Base-by-base conservation (phyloP, 805 yeast species). In the Kuraishia hungarica region DNA sequence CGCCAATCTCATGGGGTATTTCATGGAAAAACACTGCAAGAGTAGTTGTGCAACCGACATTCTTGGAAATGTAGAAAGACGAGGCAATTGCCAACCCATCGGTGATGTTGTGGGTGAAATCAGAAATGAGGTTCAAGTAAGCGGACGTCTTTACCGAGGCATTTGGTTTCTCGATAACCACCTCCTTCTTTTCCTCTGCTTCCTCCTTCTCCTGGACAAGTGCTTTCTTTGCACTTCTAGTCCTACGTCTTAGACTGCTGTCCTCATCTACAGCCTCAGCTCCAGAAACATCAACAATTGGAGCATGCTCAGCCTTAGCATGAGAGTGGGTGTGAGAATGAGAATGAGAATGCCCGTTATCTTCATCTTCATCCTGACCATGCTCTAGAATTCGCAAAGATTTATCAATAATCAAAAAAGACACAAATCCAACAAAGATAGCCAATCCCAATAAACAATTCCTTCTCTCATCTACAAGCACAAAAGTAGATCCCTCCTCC, bases 1-100 rank as follows among this genome's bases (percentile, higher is more conserved):
- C 94, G 51, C 93, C 92, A 58, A 87, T 79, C 64, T 86, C 90
- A 65, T 87, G 94, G 5, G 94, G 94, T 52, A 87, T 79, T 65
- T 87, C 94, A 65, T 87, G 94, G 67, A 84, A 78, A 58, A 86
- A 77, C 28, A 87, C 84, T 1, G 92, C 89, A 43, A 86, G 68
- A 22, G 87, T 80, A 0, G 92, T 85, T 1, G 86, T 77, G 23
- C 86, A 80, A 0, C 94, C 94, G 19, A 80, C 82, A 50, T 68
- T 72, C 53, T 77, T 75, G 48, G 84, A 76, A 51, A 77, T 77
- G 66, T 82, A 82, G 65, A 87, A 87, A 5, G 91, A 79, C 0
- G 92, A 80, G 1, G 90, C 80, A 51, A 87, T 76, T 1, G 93
- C 89, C 8, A 87, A 67, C 0, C 94, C 94, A 64, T 87, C 94